A percentile compares a stretch with the other conserved stretches of the same genome.
Conservation (phyloP, 768 basidiomycete species). For the Trametes coccinea region DNA sequence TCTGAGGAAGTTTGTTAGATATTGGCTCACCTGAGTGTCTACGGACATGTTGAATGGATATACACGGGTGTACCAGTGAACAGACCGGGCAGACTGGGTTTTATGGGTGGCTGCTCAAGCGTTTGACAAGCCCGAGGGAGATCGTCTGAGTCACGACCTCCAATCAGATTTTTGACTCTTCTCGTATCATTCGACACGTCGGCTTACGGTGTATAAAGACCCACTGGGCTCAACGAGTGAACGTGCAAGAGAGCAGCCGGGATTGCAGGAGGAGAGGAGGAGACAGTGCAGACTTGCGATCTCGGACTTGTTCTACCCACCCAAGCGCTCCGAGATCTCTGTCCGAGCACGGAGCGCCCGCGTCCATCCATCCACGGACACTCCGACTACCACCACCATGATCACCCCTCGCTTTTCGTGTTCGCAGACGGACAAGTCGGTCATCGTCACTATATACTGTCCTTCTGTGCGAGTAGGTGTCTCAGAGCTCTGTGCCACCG, state of each 20-base stretch:
- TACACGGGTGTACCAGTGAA: neutral
- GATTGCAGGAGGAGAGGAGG: neutral
- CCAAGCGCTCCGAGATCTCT: neutral
- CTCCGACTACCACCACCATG: slow-evolving; percentile 28
- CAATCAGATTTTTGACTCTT: neutral
- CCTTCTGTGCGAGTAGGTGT: slow-evolving; percentile 38
- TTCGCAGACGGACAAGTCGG: slow-evolving; percentile 34
- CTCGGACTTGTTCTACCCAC: slow-evolving; percentile 2
- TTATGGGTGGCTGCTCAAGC: neutral
- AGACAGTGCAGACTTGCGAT: slow-evolving; percentile 9
- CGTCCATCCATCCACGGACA: slow-evolving; percentile 2
- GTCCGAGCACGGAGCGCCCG: slow-evolving; percentile 19
- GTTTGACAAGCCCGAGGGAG: neutral
- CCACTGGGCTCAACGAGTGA: neutral
- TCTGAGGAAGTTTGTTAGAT: neutral
- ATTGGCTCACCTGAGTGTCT: slow-evolving; percentile 30
- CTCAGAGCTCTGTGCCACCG: neutral
- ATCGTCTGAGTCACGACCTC: slow-evolving; percentile 4
- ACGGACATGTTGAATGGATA: slow-evolving; percentile 16
- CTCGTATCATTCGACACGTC: slow-evolving; percentile 3
- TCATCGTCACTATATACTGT: slow-evolving; percentile 37
- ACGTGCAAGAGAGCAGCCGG: neutral
- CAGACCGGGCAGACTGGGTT: neutral
- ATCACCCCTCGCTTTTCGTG: slow-evolving; percentile 43
- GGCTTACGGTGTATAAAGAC: neutral